A percentile compares a stretch with the other conserved stretches of the same genome.
These are phyloP conservation scores for Elsinoe perseae DNA, from an alignment of 2,329 filamentous ascomycete genomes.

Conservation along the genomic window DNA sequence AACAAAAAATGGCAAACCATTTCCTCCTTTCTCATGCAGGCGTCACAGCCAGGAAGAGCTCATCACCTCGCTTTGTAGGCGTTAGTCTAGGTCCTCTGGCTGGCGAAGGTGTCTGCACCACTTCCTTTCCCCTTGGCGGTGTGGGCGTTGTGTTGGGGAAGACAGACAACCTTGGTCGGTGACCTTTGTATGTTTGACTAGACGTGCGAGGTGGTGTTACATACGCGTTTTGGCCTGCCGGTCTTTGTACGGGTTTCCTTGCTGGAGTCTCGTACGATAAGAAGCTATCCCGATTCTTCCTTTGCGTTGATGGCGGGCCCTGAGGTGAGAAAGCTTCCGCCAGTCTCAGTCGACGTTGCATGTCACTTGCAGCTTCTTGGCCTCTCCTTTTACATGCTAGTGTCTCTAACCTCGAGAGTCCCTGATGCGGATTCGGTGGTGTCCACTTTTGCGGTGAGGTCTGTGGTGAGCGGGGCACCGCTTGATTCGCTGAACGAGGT, in stretches of 20 bases:
- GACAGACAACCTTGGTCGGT: slow-evolving; percentile 15
- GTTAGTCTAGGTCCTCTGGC: slow-evolving; percentile 57
- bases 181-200: slow-evolving; percentile 20
- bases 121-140: slow-evolving; percentile 13
- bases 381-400: slow-evolving; percentile 34
- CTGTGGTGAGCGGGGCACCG: slow-evolving; percentile 33
- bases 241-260: slow-evolving; percentile 15
- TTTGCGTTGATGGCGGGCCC: slow-evolving; percentile 19
- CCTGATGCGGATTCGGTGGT: slow-evolving; percentile 7
- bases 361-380: slow-evolving; percentile 28
- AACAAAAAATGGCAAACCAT: slow-evolving; percentile 7
- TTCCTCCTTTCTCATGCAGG: slow-evolving; percentile 24
- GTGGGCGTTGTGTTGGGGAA: slow-evolving; percentile 10
- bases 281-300: slow-evolving; percentile 16
- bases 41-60: slow-evolving; percentile 47
- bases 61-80: slow-evolving; percentile 58
- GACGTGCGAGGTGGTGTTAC: slow-evolving; percentile 17
- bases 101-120: slow-evolving; percentile 32
- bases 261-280: slow-evolving; percentile 10
- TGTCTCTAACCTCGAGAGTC: slow-evolving; percentile 19
- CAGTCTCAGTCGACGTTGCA: slow-evolving; percentile 30
- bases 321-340: slow-evolving; percentile 16
- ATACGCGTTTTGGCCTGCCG: slow-evolving; percentile 10
- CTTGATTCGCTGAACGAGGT: slow-evolving; percentile 40
- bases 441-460: slow-evolving; percentile 6